phyloP scores from a whole-genome alignment of 2,329 filamentous ascomycete genomes.

The Orbilia brochopaga region DNA sequence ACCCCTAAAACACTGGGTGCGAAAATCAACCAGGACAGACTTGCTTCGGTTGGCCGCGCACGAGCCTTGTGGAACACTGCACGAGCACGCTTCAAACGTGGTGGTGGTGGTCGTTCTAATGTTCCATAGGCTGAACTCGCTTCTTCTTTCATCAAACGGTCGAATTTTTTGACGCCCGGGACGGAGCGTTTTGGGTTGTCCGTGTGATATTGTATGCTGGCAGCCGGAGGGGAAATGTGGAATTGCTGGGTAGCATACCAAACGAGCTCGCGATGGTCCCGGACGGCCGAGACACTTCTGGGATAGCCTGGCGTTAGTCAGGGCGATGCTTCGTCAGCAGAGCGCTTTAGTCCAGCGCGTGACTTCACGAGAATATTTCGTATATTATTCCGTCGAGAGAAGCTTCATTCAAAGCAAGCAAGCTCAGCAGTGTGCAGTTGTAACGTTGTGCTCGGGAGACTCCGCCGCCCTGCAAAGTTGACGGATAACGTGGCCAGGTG shows the following conservation, averaged over 20 bases:
- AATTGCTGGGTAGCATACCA: slow-evolving; percentile 4
- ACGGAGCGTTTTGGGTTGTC: slow-evolving; percentile 26
- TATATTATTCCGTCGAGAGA: neutral
- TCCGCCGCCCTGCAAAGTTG: neutral
- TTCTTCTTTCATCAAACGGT: slow-evolving; percentile 21
- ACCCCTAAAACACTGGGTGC: slow-evolving; percentile 39
- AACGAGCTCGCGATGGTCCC: slow-evolving; percentile 17
- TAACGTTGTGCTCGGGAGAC: neutral
- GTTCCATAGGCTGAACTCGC: slow-evolving; percentile 8
- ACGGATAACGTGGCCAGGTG: neutral
- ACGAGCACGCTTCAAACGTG: slow-evolving; percentile 8
- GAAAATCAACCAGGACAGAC: slow-evolving; percentile 26
- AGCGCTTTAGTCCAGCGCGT: slow-evolving; percentile 7
- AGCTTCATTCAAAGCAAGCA: slow-evolving; percentile 2
- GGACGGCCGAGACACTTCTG: slow-evolving; percentile 23
- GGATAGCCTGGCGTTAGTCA: slow-evolving; percentile 11
- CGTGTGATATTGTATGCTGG: slow-evolving; percentile 5
- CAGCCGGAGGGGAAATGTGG: slow-evolving; percentile 16
- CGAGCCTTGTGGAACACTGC: slow-evolving; percentile 37
- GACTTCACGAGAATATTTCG: slow-evolving; percentile 14
- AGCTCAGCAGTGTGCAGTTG: neutral
- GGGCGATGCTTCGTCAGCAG: slow-evolving; percentile 1
- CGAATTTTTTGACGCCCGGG: slow-evolving; percentile 48
- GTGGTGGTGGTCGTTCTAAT: slow-evolving; percentile 5
- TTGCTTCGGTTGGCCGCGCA: slow-evolving; percentile 30